Evolutionary conservation across 192 early-diverging fungal species (phyloP), one percentile per base, ranked within the genome.

Genomic region (Backusella morwellensis): DNA sequence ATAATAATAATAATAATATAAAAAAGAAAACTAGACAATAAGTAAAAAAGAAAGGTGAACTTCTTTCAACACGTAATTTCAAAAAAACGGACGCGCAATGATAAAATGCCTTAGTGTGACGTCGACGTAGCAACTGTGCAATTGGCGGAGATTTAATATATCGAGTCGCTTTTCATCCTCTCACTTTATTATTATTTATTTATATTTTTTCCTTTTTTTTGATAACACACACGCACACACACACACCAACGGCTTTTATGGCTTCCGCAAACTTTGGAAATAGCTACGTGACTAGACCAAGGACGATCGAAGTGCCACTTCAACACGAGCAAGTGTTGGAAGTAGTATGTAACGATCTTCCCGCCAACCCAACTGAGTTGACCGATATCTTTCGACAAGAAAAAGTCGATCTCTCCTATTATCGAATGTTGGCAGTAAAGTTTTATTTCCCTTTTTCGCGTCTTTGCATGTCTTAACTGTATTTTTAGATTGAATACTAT

Each of bases 401-500:
- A 75, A 34, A 68, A 41, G 78, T 79, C 29, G 73, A 72, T 12
- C 50, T 84, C 34, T 50, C 76, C 11, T 84, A 84, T 70, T 84
- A 80, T 26, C 68, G 82, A 35, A 70, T 78, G 32, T 74, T 84
- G 26, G 82, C 82, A 7, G 82, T 78, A 78, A 78, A 40, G 38
- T 38, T 38, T 38, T 9, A 9, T 38, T 38, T 38, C 11, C 11
- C 11, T 38, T 40, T 40, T 40, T 40, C 23, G 7, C 23, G 8
- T 26, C 17, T 40, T 21, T 15, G 9, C 50, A n/a, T 17, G 47
- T 4, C 32, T 5, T 26, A 11, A 50, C 36, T 19, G 17, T 35
- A 17, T 21, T 36, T 29, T 11, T 76, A 92, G 86, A 83, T 91
- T 35, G 94, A 94, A 80, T 96, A 94, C 84, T 90, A 90, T 75